Percentiles rank a stretch among this genome's conserved stretches.
Conservation (phyloP, 768 basidiomycete species). For the Mycena galopus region DNA sequence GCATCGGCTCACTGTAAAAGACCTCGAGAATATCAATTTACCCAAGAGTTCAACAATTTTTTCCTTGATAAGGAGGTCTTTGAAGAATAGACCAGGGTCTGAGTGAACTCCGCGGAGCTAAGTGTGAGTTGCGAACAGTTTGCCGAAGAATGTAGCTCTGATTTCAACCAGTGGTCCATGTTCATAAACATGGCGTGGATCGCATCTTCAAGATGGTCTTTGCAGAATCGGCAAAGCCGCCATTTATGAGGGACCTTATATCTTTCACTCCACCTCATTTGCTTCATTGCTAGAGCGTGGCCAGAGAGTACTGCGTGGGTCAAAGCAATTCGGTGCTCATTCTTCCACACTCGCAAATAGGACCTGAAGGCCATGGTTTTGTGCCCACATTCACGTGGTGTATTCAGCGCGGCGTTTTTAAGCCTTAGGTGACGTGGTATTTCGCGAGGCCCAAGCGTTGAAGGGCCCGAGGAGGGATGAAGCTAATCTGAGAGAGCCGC, state of each 20-base stretch:
- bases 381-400: too few relatives aligned
- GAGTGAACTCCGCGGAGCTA: not conserved
- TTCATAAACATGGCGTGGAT: not conserved
- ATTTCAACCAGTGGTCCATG: not conserved
- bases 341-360: not conserved
- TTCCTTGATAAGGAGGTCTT: conserved; percentile 1
- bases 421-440: too few relatives aligned
- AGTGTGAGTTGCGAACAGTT: not conserved
- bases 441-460: too few relatives aligned
- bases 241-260: too few relatives aligned
- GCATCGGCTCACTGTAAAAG: conserved; percentile 7
- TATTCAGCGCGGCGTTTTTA: too few relatives aligned
- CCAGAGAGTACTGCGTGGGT: not conserved
- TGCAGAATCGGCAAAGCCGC: too few relatives aligned
- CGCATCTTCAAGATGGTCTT: too few relatives aligned
- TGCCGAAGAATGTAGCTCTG: not conserved
- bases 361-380: not conserved
- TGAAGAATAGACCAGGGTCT: conserved; percentile 10
- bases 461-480: too few relatives aligned
- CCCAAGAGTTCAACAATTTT: conserved; percentile 1
- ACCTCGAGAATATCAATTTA: conserved; percentile 8
- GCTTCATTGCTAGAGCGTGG: not conserved
- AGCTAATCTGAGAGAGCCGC: too few relatives aligned
- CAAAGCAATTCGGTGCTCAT: not conserved
- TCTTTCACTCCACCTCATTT: not conserved